Evolutionary conservation across 1,284 basidiomycete species (phyloP).

Genomic region (Ceratobasidium sp.): DNA sequence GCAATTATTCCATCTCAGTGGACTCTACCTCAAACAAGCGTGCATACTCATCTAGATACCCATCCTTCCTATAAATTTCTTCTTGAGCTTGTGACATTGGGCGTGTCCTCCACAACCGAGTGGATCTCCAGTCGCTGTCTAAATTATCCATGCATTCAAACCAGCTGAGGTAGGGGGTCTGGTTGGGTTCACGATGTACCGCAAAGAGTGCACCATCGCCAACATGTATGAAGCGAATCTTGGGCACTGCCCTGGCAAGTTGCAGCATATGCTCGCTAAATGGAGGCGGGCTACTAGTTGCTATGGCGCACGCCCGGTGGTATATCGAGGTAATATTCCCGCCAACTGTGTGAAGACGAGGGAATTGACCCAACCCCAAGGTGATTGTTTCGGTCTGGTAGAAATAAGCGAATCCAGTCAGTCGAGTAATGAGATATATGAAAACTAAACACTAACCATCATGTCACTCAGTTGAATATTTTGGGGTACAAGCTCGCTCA

Average conservation of each 20-base stretch:
- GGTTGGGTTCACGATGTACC: not conserved
- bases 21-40: not conserved
- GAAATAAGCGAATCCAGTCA: not conserved
- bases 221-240: constrained; percentile 7
- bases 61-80: not conserved
- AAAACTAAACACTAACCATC: not conserved
- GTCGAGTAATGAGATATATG: not conserved
- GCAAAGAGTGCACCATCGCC: not conserved
- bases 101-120: not conserved
- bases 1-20: not conserved
- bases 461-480: not conserved
- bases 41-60: not conserved
- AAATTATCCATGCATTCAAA: not conserved
- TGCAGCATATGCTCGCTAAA: not conserved
- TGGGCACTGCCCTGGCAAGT: not conserved
- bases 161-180: not conserved
- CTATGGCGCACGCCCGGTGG: not conserved
- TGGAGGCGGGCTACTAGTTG: not conserved
- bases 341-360: constrained; percentile 2
- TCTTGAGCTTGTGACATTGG: not conserved
- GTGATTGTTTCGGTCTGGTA: not conserved
- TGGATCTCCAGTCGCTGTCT: not conserved
- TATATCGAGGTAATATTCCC: not conserved
- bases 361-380: constrained; percentile 15
- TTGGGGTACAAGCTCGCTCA: no score